Percentiles rank a stretch among this genome's conserved stretches.
Conservation (phyloP, 768 basidiomycete species). For the Russula foetens region DNA sequence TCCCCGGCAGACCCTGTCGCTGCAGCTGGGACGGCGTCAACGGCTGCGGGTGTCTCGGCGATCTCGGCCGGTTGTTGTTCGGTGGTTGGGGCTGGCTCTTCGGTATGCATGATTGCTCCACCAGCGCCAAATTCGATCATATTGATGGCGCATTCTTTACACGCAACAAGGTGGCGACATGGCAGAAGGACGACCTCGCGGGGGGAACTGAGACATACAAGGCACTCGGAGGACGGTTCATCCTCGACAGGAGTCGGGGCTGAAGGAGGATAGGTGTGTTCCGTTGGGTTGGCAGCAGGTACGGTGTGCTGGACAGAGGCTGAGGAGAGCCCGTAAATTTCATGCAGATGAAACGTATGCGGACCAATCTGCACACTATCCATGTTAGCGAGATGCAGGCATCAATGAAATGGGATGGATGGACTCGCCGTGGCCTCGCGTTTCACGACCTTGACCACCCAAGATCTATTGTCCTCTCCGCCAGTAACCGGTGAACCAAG, state of each 20-base stretch:
- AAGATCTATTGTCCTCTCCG: constrained; percentile 54
- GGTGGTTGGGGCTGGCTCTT: constrained; percentile 29
- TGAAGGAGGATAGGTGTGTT: constrained; percentile 43
- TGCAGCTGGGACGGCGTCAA: constrained; percentile 22
- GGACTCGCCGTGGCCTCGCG: constrained; percentile 76
- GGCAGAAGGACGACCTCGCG: constrained; percentile 90
- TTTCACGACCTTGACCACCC: constrained; percentile 90
- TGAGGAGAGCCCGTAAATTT: constrained; percentile 86
- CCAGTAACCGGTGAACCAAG: constrained; percentile 37
- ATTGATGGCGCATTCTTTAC: constrained; percentile 90
- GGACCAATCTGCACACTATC: constrained; percentile 61
- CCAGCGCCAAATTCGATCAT: constrained; percentile 98
- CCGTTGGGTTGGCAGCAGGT: constrained; percentile 33
- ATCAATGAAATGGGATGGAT: constrained; percentile 1
- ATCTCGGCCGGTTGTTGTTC: constrained; percentile 27
- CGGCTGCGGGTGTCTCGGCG: constrained; percentile 16
- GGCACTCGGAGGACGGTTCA: constrained; percentile 80
- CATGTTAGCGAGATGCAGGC: not conserved
- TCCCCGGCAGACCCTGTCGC: constrained; percentile 23
- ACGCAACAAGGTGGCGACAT: constrained; percentile 90
- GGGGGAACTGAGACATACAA: constrained; percentile 81
- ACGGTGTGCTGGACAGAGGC: constrained; percentile 27
- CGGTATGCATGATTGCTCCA: constrained; percentile 64
- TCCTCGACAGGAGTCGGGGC: constrained; percentile 39
- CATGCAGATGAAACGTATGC: constrained; percentile 91